Evolutionary conservation across 306 rosid genomes (phyloP), one percentile per base, ranked within the genome.

Genomic region (Prunus dulcis): DNA sequence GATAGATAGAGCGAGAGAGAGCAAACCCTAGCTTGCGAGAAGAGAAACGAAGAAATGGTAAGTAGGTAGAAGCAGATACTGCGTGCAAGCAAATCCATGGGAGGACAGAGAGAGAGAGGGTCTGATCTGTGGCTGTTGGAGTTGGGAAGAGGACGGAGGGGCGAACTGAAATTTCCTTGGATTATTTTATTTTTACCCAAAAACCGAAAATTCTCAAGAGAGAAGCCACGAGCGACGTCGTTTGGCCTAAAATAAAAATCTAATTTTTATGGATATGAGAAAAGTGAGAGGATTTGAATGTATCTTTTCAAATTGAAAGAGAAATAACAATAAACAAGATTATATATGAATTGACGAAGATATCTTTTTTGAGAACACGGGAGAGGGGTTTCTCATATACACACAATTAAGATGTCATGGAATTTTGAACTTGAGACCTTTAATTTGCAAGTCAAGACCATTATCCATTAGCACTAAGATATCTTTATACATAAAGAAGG

Each of bases 21-120:
- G 45, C 82, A 60, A 83, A 88, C 91, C 89, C 57, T 70, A 71
- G 83, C 74, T 65, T 60, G 78, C 17, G 79, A 57, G 72, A 72
- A 80, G 86, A 85, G 58, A 68, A 85, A 66, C 17, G 72, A 66
- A 51, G 69, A 65, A 72, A 83, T 41, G 65, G 82, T 3, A 27
- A 88, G 65, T 23, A 81, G 45, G 77, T 53, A 46, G 30, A 69
- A 65, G 66, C 72, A 72, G 76, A 72, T 38, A 0, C n/a, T 53
- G 17, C 76, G 56, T 9, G 56, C 27, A 17, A 72, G 41, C 15
- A 46, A 72, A 72, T 58, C 76, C 76, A 72, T 72, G 12, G 38
- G 20, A 27, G 43, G 43, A 30, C 62, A 78, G 80, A 71, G 52
- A 68, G 27, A 76, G 49, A 50, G 67, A 66, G 45, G 64, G 53